Conservation (phyloP, 202 grass and related monocot genomes). For the Zizania palustris region DNA sequence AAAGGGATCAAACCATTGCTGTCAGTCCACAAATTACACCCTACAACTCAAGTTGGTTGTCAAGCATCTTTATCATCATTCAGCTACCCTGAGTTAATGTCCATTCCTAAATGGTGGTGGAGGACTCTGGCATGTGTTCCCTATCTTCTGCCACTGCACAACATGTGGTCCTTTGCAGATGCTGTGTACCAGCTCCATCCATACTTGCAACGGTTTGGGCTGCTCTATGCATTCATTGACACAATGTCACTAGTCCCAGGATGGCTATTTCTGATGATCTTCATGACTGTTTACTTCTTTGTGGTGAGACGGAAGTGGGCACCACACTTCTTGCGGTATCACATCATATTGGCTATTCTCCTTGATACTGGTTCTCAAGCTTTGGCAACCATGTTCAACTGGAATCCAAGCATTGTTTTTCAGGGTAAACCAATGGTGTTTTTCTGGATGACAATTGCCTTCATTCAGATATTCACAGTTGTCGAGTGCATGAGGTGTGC, state of each 20-base stretch:
- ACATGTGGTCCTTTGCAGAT: constrained; percentile 78
- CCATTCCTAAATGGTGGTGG: constrained; percentile 86
- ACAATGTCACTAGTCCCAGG: constrained; percentile 63
- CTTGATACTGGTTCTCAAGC: constrained; percentile 76
- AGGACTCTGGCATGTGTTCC: constrained; percentile 69
- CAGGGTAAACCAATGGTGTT: constrained; percentile 75
- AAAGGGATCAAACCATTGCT: constrained; percentile 39
- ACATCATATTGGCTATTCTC: constrained; percentile 78
- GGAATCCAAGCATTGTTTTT: constrained; percentile 68
- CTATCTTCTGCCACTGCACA: constrained; percentile 77
- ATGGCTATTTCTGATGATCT: constrained; percentile 75
- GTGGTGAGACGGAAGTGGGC: constrained; percentile 71
- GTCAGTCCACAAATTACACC: constrained; percentile 2
- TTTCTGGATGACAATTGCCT: constrained; percentile 72
- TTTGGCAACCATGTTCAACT: constrained; percentile 52
- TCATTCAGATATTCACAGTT: constrained; percentile 77
- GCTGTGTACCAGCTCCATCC: constrained; percentile 72
- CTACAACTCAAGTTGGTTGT: constrained; percentile 46
- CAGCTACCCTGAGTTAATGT: constrained; percentile 62
- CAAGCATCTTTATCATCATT: constrained; percentile 56
- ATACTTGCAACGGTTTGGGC: constrained; percentile 65
- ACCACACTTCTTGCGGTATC: constrained; percentile 74
- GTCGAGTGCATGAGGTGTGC: constrained; percentile 75
- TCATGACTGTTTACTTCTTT: constrained; percentile 71
- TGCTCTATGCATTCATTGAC: constrained; percentile 68